A percentile compares a stretch with the other conserved stretches of the same genome.
These are phyloP conservation scores for Artemisia argyi DNA, from an alignment of 129 eudicot species.

Conservation along the genomic window DNA sequence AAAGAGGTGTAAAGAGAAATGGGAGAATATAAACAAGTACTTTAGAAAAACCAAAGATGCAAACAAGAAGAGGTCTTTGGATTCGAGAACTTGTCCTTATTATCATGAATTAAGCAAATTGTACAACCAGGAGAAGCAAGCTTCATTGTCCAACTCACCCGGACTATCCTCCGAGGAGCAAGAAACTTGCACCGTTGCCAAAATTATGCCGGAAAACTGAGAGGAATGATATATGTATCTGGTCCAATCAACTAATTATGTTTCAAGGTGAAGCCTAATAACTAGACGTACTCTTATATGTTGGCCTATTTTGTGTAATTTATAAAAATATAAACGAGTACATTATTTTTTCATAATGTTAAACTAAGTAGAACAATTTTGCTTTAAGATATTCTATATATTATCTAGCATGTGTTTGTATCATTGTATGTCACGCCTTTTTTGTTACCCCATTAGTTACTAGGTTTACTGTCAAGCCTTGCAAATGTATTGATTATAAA, in stretches of 20 bases:
- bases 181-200: neutral
- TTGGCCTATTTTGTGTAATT: conserved; percentile 2
- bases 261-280: conserved; percentile 15
- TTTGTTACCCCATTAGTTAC: too few species aligned
- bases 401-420: too few species aligned
- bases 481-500: too few species aligned
- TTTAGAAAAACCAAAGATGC: conserved; percentile 74
- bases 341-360: conserved; percentile 21
- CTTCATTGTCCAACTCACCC: conserved; percentile 20
- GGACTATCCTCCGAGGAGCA: conserved; percentile 18
- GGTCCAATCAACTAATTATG: neutral
- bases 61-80: conserved; percentile 79
- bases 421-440: too few species aligned
- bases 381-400: neutral
- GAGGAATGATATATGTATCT: neutral
- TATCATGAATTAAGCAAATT: conserved; percentile 66
- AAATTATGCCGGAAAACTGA: conserved; percentile 19
- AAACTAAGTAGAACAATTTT: conserved; percentile 24
- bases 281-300: conserved; percentile 16
- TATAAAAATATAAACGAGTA: conserved; percentile 3
- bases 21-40: conserved; percentile 95
- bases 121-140: conserved; percentile 56
- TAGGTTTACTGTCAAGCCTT: too few species aligned
- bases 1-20: conserved; percentile 91
- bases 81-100: conserved; percentile 88